A percentile compares a stretch with the other conserved stretches of the same genome.
Conservation (phyloP, 140 eudicot species). For the Flaveria floridana region DNA sequence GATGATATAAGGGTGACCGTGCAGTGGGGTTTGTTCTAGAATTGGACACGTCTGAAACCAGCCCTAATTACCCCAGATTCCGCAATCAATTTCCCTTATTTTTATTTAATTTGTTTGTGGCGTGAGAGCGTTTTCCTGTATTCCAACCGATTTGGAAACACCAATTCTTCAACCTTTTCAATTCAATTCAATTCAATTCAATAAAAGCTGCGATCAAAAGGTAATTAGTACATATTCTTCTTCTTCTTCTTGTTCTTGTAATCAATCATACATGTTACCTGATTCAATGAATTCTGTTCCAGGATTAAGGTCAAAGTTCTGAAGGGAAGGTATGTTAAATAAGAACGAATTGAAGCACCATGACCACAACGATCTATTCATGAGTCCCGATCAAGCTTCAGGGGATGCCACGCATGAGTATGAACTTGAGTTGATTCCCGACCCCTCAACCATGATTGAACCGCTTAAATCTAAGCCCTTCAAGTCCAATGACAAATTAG, state of each 20-base stretch:
- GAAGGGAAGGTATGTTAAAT: conserved; percentile 14
- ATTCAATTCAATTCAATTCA: conserved; percentile 21
- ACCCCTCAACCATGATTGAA: conserved; percentile 35
- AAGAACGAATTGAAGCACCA: conserved; percentile 15
- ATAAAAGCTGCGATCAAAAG: conserved; percentile 40
- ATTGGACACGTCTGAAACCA: no score
- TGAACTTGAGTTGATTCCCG: conserved; percentile 35
- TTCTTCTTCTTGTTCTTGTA: conserved; percentile 11
- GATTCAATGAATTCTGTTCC: conserved; percentile 15
- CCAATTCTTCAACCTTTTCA: neutral
- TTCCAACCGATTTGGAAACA: conserved; percentile 35
- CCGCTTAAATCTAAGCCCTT: conserved; percentile 39
- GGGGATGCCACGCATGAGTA: conserved; percentile 24
- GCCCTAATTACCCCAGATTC: no score
- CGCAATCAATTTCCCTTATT: no score
- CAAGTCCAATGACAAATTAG: conserved; percentile 41
- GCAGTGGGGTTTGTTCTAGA: no score
- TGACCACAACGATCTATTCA: conserved; percentile 18
- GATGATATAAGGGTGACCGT: no score
- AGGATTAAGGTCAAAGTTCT: conserved; percentile 38
- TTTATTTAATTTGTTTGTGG: conserved; percentile 26
- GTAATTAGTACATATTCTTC: conserved; percentile 11
- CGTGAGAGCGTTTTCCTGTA: conserved; percentile 36
- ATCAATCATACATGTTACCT: neutral
- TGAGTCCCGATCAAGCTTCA: conserved; percentile 12